A percentile compares a stretch with the other conserved stretches of the same genome.
Evolutionary conservation across 805 yeast species (phyloP).

Genomic region (Saturnispora ahearnii): DNA sequence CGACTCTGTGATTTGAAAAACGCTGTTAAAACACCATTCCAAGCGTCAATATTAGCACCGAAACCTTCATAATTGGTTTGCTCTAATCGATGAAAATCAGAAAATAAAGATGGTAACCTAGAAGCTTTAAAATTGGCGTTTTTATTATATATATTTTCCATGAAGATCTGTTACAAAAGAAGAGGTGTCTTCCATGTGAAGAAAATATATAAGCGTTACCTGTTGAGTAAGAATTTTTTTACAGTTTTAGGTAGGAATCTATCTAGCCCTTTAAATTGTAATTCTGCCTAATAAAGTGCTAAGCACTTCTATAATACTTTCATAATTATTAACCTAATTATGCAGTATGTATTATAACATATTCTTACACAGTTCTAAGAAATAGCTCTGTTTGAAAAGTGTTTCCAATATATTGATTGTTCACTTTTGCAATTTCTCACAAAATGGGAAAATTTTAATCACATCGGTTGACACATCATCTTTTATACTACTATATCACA

Average conservation of each 20-base stretch:
- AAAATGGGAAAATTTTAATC: not conserved
- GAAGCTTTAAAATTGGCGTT: conserved; percentile 14
- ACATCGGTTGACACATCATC: not conserved
- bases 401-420: too few species aligned
- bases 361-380: too few species aligned
- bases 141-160: conserved; percentile 3
- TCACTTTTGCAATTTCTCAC: too few species aligned
- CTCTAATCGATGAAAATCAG: conserved; percentile 36
- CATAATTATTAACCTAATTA: too few species aligned
- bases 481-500: not conserved
- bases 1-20: conserved; percentile 22
- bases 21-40: conserved; percentile 31
- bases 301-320: too few species aligned
- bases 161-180: not conserved
- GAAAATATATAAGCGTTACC: too few species aligned
- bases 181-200: not conserved
- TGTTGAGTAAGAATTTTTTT: too few species aligned
- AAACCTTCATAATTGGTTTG: conserved; percentile 40
- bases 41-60: conserved; percentile 39
- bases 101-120: conserved; percentile 39
- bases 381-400: too few species aligned
- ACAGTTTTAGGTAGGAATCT: too few species aligned
- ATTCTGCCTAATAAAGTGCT: too few species aligned
- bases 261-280: too few species aligned
- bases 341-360: too few species aligned